Conservation (phyloP, 495 filamentous ascomycete genomes). For the Durotheca rogersii region DNA sequence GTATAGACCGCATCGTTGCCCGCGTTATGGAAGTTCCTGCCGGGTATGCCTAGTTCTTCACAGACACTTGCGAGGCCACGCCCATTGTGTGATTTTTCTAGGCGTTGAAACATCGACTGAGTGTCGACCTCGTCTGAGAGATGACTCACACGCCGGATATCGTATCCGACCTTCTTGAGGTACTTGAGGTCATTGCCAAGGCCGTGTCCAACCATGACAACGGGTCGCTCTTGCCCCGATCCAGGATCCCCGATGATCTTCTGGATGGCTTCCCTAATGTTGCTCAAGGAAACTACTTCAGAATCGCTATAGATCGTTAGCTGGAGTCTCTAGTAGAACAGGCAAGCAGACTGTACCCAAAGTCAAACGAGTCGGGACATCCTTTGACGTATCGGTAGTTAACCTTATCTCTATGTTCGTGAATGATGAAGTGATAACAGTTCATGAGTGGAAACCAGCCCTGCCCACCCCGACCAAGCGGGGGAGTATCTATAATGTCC, state of each 20-base stretch:
- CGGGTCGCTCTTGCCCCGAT: slow-evolving; percentile 49
- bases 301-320: slow-evolving; percentile 37
- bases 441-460: slow-evolving; percentile 67
- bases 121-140: slow-evolving; percentile 71
- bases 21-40: slow-evolving; percentile 78
- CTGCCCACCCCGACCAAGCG: slow-evolving; percentile 59
- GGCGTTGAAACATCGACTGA: slow-evolving; percentile 61
- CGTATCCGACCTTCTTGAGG: slow-evolving; percentile 61
- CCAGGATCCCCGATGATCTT: slow-evolving; percentile 33
- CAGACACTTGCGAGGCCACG: slow-evolving; percentile 63
- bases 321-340: slow-evolving; percentile 23
- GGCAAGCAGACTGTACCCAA: slow-evolving; percentile 54
- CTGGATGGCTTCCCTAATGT: slow-evolving; percentile 24
- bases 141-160: slow-evolving; percentile 51
- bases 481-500: slow-evolving; percentile 50
- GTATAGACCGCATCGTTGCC: slow-evolving; percentile 94
- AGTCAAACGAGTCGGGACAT: slow-evolving; percentile 72
- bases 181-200: slow-evolving; percentile 64
- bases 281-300: slow-evolving; percentile 26
- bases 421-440: slow-evolving; percentile 73
- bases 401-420: slow-evolving; percentile 61
- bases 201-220: slow-evolving; percentile 81
- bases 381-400: slow-evolving; percentile 69
- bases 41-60: slow-evolving; percentile 58
- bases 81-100: slow-evolving; percentile 49